phyloP scores from a whole-genome alignment of 1,139 yeast species.

The Petasospora rhodanensis region DNA sequence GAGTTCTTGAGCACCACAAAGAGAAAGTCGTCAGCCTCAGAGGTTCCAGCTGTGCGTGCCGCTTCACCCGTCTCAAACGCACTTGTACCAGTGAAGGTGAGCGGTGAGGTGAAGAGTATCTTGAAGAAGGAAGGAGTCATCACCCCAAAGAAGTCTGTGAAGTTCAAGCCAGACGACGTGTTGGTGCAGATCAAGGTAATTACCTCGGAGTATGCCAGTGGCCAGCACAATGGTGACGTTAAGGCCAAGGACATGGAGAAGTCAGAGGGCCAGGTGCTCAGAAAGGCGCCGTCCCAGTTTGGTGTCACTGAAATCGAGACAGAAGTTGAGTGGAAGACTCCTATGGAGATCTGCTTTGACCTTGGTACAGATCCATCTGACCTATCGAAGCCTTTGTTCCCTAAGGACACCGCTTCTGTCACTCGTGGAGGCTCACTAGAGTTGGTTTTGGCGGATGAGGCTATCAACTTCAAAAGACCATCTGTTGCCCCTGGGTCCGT shows the following conservation, averaged over 20 bases:
- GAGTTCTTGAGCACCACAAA: too few species aligned
- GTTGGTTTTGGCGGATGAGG: conserved; percentile 6
- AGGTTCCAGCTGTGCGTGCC: too few species aligned
- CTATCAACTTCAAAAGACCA: background rate
- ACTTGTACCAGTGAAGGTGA: too few species aligned
- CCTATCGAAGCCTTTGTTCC: too few species aligned
- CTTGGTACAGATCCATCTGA: conserved; percentile 2
- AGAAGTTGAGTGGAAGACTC: conserved; percentile 4
- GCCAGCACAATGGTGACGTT: too few species aligned
- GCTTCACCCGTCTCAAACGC: too few species aligned
- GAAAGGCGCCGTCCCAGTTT: background rate
- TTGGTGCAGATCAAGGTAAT: conserved; percentile 2
- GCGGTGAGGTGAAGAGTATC: conserved; percentile 6
- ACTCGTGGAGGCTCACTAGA: conserved; percentile 10
- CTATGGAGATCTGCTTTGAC: conserved; percentile 7
- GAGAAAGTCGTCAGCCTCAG: too few species aligned
- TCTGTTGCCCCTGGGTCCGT: background rate
- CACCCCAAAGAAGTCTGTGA: conserved; percentile 5
- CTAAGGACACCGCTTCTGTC: background rate
- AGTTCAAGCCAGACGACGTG: conserved; percentile 4
- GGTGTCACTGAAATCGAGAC: background rate
- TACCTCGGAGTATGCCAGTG: conserved; percentile 2
- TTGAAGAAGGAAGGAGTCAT: conserved; percentile 3
- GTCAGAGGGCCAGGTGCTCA: conserved; percentile 8
- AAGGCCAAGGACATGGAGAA: conserved; percentile 9